These are phyloP conservation scores for Dendrobium catenatum DNA, from an alignment of 106 monocot genomes.

Conservation along the genomic window DNA sequence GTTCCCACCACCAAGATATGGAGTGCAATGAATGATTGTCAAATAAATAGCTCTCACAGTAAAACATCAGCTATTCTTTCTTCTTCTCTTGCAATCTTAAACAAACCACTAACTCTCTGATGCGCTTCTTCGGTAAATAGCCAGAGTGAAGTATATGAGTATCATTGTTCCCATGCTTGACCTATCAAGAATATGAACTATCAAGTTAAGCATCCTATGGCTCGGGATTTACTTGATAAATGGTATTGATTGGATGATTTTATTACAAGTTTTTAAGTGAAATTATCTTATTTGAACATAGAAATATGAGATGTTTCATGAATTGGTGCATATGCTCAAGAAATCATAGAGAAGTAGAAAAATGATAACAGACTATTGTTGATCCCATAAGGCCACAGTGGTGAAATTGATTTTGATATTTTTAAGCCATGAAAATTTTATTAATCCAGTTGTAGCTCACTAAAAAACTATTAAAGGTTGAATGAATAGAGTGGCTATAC, in stretches of 20 bases:
- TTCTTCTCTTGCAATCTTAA: not conserved
- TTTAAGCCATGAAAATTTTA: too few relatives aligned
- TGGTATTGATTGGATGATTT: not conserved
- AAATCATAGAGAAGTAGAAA: not conserved
- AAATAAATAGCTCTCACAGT: not conserved
- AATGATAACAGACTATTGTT: too few relatives aligned
- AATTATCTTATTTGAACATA: not conserved
- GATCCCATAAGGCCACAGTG: too few relatives aligned
- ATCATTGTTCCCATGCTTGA: slow-evolving; percentile 39
- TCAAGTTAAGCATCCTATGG: not conserved
- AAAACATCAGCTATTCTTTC: not conserved
- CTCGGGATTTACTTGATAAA: not conserved
- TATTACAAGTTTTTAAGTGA: not conserved
- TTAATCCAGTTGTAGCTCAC: too few relatives aligned
- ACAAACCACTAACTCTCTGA: not conserved
- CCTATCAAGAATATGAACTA: slow-evolving; percentile 4
- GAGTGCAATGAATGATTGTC: not conserved
- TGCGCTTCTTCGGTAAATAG: slow-evolving; percentile 17
- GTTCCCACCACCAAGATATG: not conserved
- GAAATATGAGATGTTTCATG: not conserved
- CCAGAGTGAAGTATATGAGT: slow-evolving; percentile 35
- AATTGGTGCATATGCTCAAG: too few relatives aligned
- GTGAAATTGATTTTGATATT: too few relatives aligned
- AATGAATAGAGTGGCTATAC: too few relatives aligned
- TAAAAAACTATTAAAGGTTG: too few relatives aligned